phyloP scores from a whole-genome alignment of 495 filamentous ascomycete species.

The Daldinia loculata region DNA sequence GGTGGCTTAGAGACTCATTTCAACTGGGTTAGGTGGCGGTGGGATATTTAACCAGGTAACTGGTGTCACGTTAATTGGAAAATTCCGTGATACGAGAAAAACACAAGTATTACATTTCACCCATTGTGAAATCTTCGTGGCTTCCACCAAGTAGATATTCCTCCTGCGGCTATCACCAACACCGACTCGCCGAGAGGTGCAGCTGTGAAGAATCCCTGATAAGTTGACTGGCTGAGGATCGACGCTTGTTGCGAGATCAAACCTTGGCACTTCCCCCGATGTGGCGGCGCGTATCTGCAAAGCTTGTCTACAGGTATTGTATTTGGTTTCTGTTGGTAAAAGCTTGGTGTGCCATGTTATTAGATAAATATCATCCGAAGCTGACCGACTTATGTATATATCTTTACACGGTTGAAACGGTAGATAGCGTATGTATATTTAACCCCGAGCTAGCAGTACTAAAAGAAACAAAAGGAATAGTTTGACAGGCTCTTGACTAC shows the following conservation, averaged over 20 bases:
- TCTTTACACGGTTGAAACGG: not conserved
- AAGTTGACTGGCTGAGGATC: constrained; percentile 19
- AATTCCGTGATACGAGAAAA: not conserved
- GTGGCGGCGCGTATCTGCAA: constrained; percentile 36
- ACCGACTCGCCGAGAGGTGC: constrained; percentile 34
- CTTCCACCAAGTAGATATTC: constrained; percentile 21
- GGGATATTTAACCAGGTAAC: not conserved
- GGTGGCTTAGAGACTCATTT: not conserved
- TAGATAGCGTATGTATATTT: not conserved
- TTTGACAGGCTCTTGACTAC: not conserved
- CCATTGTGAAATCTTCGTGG: too few relatives aligned
- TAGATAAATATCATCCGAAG: not conserved
- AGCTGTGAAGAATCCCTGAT: not conserved
- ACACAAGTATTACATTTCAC: too few relatives aligned
- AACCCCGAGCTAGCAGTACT: not conserved
- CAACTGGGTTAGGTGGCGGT: not conserved
- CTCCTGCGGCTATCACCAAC: constrained; percentile 24
- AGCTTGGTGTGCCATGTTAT: not conserved
- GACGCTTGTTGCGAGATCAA: constrained; percentile 17
- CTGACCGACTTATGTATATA: not conserved
- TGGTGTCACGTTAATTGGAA: not conserved
- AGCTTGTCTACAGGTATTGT: not conserved
- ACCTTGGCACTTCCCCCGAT: constrained; percentile 33
- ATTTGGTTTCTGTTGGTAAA: not conserved
- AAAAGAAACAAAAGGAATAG: not conserved